Percentiles rank a stretch among this genome's conserved stretches.
Evolutionary conservation across 345 rosid genomes (phyloP).

Genomic region (Arabidopsis suecica): DNA sequence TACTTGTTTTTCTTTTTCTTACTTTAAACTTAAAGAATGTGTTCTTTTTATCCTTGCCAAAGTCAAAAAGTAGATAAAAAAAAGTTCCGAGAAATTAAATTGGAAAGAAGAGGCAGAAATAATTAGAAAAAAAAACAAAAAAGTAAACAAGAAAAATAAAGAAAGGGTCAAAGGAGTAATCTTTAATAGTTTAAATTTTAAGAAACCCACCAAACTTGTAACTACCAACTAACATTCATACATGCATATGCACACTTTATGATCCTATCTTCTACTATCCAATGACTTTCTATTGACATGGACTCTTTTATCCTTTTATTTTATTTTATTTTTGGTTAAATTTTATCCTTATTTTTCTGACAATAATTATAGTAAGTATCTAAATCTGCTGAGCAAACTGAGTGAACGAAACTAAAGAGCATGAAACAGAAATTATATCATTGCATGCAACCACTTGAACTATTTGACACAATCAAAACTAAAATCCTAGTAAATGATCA

Average conservation of each 20-base stretch:
- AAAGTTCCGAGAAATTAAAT: neutral
- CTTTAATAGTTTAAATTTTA: conserved; percentile 31
- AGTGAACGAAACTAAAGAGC: neutral
- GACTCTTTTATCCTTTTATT: neutral
- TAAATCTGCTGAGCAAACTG: conserved; percentile 5
- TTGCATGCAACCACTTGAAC: conserved; percentile 6
- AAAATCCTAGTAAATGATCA: conserved; percentile 4
- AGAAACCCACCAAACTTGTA: conserved; percentile 46
- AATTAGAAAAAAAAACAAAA: neutral
- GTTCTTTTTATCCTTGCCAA: conserved; percentile 23
- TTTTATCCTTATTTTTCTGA: neutral
- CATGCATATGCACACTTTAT: conserved; percentile 43
- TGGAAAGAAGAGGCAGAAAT: neutral
- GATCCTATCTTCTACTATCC: conserved; percentile 39
- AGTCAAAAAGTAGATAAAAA: neutral
- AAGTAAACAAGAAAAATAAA: neutral
- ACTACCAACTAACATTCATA: conserved; percentile 45
- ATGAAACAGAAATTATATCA: neutral
- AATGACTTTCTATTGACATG: conserved; percentile 37
- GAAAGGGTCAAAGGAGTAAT: conserved; percentile 32
- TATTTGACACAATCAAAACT: conserved; percentile 19
- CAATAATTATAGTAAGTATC: neutral
- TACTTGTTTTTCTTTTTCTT: neutral
- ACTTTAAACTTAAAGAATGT: neutral
- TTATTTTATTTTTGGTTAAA: neutral